Base-by-base conservation (phyloP, 306 rosid genomes). In the Corylus heterophylla region DNA sequence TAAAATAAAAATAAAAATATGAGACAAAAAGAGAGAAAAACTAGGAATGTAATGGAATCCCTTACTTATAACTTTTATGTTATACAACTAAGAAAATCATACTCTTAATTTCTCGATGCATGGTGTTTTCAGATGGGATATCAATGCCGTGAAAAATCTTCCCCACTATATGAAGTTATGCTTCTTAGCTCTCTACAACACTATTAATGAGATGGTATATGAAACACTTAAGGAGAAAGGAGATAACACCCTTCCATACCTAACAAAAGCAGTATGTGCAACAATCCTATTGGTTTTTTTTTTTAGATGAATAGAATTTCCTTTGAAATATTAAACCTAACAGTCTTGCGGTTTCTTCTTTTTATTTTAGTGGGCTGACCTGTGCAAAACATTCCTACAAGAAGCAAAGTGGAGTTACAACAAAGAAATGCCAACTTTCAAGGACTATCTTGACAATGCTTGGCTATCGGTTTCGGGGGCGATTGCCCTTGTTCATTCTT, bases 101-200 rank as follows among this genome's bases (percentile, higher is more conserved):
- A 9, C 2, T 70, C 10, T 42, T 27, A 14, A 11, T 13, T 7
- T 3, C 47, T 48, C 22, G 11, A 11, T 39, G 37, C 35, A 31
- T 31, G 16, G 39, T 39, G 3, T 49, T 62, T 61, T 64, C 82
- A 89, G 96, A n/a, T 89, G 96, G 92, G 90, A 89, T 56, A 68
- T 91, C 59, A 79, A 80, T 25, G 85, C 78, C 14, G 45, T 85
- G 31, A 37, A 80, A 4, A 54, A n/a, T 68, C 85, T 88, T 10
- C 90, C 94, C 1, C 63, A 78, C 16, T 88, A 88, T 74, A 88
- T 89, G 97, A 88, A 87, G 75, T 45, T 88, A 12, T 85, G 89
- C 20, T 91, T 89, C 77, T 76, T 89, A 11, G 93, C 93, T 49
- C 91, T 89, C 7, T 92, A 83, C 77, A 89, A 92, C 82, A 88